Evolutionary conservation across 768 basidiomycete species (phyloP), one percentile per base, ranked within the genome.

Genomic region (Lactarius pseudohatsudake): DNA sequence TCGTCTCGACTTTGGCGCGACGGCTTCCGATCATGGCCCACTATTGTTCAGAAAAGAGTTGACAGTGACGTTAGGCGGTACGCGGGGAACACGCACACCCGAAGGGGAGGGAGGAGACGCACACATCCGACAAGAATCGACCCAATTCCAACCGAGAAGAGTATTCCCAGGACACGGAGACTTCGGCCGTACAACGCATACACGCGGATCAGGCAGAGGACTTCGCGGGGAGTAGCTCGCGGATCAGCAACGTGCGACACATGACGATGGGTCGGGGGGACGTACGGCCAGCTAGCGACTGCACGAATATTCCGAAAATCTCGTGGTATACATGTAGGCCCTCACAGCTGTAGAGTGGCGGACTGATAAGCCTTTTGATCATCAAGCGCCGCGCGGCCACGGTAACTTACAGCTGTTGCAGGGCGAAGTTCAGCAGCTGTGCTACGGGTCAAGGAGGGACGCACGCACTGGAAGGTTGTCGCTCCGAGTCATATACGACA

Each of bases 101-200:
- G 26, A 1, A 26, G 26, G 26, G 26, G 26, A 26, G 26, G 26
- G 20, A 41, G 26, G 9, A 40, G 18, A 55, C 61, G 8, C 47
- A 62, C 61, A 8, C 10, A 26, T 28, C 20, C 26, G n/a, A 40
- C 22, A 28, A 62, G 22, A 41, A 56, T 56, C 1, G 38, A n/a
- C 32, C 20, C 32, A 4, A 15, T 10, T 32, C 32, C 62, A 8
- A 45, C 4, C 1, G 16, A 4, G 13, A 59, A 0, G 20, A 67
- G 62, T 38, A 64, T 1, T 7, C 18, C 28, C 16, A 67, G 58
- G 32, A 64, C 10, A 13, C 53, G 58, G 26, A 18, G 57, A 55
- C 57, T 67, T 47, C 53, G 50, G 34, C 53, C 62, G 26, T 56
- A 67, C 9, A 67, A 40, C 4, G 62, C 66, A 3, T 67, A 26